Conservation (phyloP, 179 eudicot genomes). For the Nepenthes alata region DNA sequence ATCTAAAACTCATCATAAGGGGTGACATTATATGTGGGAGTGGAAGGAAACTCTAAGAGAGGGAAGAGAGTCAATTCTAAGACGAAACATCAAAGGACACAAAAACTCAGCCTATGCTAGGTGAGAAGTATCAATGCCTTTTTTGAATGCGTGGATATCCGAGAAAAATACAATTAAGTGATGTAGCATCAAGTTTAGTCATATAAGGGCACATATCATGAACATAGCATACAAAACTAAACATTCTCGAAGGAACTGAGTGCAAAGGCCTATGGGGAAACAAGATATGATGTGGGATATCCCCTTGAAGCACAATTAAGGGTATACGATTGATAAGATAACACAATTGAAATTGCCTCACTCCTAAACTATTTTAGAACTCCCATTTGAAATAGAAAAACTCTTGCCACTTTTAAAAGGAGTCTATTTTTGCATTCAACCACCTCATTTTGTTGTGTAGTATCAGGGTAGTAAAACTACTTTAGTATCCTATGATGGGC, state of each 20-base stretch:
- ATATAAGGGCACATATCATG: background rate
- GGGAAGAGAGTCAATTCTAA: too few species aligned
- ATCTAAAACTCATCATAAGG: too few species aligned
- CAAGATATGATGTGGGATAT: background rate
- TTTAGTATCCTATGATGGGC: too few species aligned
- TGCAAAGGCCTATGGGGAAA: background rate
- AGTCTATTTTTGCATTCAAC: background rate
- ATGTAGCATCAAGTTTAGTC: background rate
- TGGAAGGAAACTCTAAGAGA: too few species aligned
- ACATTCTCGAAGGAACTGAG: background rate
- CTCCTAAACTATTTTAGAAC: background rate
- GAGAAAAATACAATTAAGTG: too few species aligned
- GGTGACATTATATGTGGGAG: too few species aligned
- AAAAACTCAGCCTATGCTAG: too few species aligned
- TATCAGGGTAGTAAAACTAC: too few species aligned
- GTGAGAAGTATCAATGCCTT: background rate
- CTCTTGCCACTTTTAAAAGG: background rate
- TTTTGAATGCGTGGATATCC: background rate
- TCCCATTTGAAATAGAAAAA: background rate
- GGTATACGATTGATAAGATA: background rate
- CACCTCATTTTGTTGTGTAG: too few species aligned
- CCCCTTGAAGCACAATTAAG: background rate
- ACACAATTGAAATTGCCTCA: background rate
- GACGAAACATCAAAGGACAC: too few species aligned
- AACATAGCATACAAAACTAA: background rate